Conservation (phyloP, 345 rosid genomes). For the Rhodomyrtus tomentosa region DNA sequence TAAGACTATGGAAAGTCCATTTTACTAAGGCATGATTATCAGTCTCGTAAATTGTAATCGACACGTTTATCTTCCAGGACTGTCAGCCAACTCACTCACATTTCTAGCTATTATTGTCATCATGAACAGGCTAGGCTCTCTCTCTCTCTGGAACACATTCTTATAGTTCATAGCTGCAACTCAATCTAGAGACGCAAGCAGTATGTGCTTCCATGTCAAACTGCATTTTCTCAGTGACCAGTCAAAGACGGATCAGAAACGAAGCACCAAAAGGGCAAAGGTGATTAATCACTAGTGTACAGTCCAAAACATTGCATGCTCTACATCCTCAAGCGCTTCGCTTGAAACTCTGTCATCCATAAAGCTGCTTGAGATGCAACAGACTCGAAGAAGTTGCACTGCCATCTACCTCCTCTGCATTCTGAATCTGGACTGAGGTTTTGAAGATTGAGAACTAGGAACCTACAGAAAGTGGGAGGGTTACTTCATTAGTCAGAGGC, state of each 20-base stretch:
- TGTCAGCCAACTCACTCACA: neutral
- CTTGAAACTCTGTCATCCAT: neutral
- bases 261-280: neutral
- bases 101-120: neutral
- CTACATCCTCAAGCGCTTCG: neutral
- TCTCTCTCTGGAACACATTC: neutral
- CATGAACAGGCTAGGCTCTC: neutral
- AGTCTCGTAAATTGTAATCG: neutral
- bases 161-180: neutral
- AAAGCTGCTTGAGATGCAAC: neutral
- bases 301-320: neutral
- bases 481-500: neutral
- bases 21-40: neutral
- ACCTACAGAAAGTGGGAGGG: slow-evolving; percentile 22
- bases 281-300: neutral
- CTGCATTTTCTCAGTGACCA: neutral
- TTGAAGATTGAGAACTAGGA: slow-evolving; percentile 42
- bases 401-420: slow-evolving; percentile 45
- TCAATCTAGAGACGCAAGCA: neutral
- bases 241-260: neutral
- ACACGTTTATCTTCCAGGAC: neutral
- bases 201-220: neutral
- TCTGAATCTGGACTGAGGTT: slow-evolving; percentile 77
- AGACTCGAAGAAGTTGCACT: neutral
- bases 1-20: too few species aligned